phyloP scores from a whole-genome alignment of 78 protist genomes.

The Protostelium mycophagum region DNA sequence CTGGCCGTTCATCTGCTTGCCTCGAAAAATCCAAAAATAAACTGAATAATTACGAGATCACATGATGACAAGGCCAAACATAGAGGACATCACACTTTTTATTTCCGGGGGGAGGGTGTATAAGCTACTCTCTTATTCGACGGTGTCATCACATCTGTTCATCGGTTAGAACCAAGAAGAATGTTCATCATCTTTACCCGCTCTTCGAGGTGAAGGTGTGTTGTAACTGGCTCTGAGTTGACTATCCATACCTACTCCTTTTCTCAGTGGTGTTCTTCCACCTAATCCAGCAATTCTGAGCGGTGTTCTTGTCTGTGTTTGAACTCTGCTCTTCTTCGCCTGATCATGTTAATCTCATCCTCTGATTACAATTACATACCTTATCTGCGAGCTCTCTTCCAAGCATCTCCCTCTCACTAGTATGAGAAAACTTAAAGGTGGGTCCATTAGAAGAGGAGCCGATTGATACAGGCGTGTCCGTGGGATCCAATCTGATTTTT shows the following conservation, averaged over 20 bases:
- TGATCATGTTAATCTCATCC: neutral
- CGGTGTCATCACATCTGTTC: no score
- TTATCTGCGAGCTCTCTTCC: neutral
- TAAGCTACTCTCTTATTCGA: no score
- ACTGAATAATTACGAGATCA: no score
- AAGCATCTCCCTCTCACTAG: neutral
- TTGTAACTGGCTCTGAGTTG: neutral
- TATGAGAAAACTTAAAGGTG: neutral
- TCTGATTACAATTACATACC: neutral
- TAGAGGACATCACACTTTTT: no score
- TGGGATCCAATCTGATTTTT: neutral
- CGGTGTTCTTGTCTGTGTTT: neutral
- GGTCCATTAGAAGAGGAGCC: neutral
- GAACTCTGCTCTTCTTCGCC: neutral
- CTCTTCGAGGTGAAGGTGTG: no score
- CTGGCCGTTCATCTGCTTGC: no score
- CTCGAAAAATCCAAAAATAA: no score
- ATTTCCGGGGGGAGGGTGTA: no score
- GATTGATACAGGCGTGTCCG: neutral
- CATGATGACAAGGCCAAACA: no score
- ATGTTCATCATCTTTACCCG: no score
- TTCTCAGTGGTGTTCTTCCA: neutral
- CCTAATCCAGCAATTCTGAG: neutral
- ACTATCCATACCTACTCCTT: neutral
- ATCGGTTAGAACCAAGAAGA: no score